phyloP scores from a whole-genome alignment of 345 rosid species.

The Isatis tinctoria region DNA sequence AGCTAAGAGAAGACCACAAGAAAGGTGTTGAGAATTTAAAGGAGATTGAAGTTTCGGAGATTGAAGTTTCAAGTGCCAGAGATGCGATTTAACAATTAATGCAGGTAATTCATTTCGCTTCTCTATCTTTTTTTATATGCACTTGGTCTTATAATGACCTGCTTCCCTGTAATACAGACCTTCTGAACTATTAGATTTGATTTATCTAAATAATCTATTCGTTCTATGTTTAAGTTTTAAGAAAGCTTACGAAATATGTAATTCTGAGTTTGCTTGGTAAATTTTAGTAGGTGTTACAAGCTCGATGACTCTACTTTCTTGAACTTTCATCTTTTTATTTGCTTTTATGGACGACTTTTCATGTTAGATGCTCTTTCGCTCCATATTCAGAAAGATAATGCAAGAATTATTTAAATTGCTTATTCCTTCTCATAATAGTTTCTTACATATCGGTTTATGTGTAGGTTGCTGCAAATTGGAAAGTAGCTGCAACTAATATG shows the following conservation, averaged over 20 bases:
- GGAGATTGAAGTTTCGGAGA: too few relatives aligned
- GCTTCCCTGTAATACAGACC: too few relatives aligned
- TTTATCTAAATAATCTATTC: not conserved
- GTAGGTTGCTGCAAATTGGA: too few relatives aligned
- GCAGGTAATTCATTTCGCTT: too few relatives aligned
- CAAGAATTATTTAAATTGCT: not conserved
- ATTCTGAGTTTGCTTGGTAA: not conserved
- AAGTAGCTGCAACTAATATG: too few relatives aligned
- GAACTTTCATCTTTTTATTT: not conserved
- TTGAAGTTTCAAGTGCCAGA: constrained; percentile 80
- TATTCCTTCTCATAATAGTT: not conserved
- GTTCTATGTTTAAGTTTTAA: not conserved
- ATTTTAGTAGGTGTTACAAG: not conserved
- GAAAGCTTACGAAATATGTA: not conserved
- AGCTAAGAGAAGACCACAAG: too few relatives aligned
- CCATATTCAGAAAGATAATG: not conserved
- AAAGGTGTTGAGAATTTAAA: too few relatives aligned
- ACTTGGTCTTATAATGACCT: too few relatives aligned
- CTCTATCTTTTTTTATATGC: too few relatives aligned
- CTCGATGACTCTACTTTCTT: not conserved
- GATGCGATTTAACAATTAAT: too few relatives aligned
- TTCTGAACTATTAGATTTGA: constrained; percentile 9
- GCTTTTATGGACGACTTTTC: not conserved
- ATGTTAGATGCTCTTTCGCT: not conserved
- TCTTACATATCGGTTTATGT: too few relatives aligned